Conservation (phyloP, 345 rosid species). For the Syzygium jambos region DNA sequence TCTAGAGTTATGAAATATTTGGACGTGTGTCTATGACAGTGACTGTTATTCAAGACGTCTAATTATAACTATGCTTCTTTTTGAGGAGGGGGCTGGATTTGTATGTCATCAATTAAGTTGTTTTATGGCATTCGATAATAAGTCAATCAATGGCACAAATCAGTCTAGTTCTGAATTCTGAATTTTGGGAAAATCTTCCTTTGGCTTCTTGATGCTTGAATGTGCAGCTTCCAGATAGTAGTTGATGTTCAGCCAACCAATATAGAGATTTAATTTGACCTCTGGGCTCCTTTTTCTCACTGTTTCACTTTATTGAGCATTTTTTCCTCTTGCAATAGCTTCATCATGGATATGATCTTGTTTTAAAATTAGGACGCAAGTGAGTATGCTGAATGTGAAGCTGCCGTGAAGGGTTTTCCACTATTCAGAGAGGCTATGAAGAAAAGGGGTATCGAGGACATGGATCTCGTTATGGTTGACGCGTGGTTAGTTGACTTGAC, state of each 20-base stretch:
- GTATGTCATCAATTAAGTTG: background rate
- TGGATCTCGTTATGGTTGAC: conserved; percentile 94
- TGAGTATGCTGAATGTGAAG: conserved; percentile 86
- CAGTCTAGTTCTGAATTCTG: background rate
- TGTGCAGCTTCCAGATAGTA: background rate
- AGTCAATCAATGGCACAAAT: background rate
- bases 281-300: background rate
- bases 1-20: background rate
- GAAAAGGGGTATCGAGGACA: conserved; percentile 86
- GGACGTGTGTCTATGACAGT: background rate
- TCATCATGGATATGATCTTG: background rate
- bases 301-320: background rate
- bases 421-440: conserved; percentile 82
- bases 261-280: background rate
- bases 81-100: background rate
- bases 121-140: background rate
- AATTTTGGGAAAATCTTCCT: background rate
- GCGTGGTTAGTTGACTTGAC: conserved; percentile 35
- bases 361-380: conserved; percentile 5
- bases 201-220: background rate
- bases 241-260: background rate
- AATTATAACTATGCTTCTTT: background rate
- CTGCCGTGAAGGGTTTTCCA: conserved; percentile 69
- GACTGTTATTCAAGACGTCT: background rate
- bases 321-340: background rate